Evolutionary conservation across 352 stramenopile species (phyloP).

Genomic region (Peronosclerospora sorghi): DNA sequence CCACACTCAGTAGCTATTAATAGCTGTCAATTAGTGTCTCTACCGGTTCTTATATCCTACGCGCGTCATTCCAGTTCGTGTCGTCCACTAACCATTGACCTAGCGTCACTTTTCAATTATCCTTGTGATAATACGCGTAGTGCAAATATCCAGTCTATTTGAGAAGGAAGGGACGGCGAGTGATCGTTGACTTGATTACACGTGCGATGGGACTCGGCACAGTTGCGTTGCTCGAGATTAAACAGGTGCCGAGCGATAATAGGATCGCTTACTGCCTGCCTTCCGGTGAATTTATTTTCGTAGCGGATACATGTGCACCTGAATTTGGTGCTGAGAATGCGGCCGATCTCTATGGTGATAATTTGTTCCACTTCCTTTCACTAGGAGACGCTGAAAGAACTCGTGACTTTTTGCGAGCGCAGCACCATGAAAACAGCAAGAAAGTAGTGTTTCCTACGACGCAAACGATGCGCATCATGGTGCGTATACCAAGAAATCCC

Average conservation of each 20-base stretch:
- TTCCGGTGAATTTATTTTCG: conserved; percentile 66
- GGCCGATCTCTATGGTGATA: conserved; percentile 47
- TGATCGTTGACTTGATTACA: neutral
- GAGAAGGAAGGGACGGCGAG: conserved; percentile 2
- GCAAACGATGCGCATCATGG: conserved; percentile 32
- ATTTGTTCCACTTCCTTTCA: conserved; percentile 45
- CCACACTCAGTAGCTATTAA: conserved; percentile 25
- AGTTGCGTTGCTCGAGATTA: conserved; percentile 58
- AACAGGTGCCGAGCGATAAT: conserved; percentile 30
- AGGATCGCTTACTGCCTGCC: conserved; percentile 58
- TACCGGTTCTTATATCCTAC: conserved; percentile 14
- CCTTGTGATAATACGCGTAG: too few species aligned
- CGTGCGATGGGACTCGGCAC: conserved; percentile 32
- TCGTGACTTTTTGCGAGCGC: conserved; percentile 38
- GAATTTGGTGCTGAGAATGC: conserved; percentile 26
- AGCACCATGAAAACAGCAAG: conserved; percentile 4
- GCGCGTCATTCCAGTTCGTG: too few species aligned
- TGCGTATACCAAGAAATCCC: conserved; percentile 20
- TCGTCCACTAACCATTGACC: neutral
- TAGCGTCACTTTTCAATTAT: conserved; percentile 11
- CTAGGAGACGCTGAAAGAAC: conserved; percentile 48
- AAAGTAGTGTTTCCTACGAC: conserved; percentile 9
- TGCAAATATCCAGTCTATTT: neutral
- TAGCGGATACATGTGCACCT: conserved; percentile 30
- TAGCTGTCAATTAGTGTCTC: conserved; percentile 24